Conservation (phyloP, 306 rosid species). For the Dryas octopetala region DNA sequence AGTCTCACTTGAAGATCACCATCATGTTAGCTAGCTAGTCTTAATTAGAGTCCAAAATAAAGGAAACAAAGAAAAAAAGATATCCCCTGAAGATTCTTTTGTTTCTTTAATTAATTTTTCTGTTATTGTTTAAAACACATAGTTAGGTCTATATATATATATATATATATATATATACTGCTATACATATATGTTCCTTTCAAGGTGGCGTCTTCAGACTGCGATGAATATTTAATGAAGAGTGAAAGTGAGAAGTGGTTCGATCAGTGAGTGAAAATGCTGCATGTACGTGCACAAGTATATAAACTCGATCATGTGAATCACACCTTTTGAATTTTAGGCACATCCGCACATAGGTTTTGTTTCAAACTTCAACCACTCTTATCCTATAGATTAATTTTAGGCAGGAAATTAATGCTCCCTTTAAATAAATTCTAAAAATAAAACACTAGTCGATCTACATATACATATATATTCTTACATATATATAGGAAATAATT, state of each 20-base stretch:
- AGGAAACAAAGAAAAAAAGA: neutral
- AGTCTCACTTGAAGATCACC: neutral
- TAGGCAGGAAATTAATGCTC: too few relatives aligned
- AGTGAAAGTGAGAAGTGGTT: neutral
- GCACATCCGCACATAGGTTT: too few relatives aligned
- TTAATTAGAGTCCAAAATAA: neutral
- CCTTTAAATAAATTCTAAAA: too few relatives aligned
- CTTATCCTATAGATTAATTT: too few relatives aligned
- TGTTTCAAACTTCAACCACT: too few relatives aligned
- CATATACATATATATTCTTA: too few relatives aligned
- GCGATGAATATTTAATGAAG: neutral
- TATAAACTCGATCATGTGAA: neutral
- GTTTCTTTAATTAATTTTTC: neutral
- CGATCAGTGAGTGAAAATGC: neutral
- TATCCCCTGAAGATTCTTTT: neutral
- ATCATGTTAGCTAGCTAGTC: neutral
- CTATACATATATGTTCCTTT: neutral
- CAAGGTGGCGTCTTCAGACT: constrained; percentile 3
- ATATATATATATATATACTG: too few relatives aligned
- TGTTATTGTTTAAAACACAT: neutral
- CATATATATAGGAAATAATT: too few relatives aligned
- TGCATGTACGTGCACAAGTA: neutral
- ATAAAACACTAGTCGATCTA: too few relatives aligned
- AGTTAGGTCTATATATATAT: neutral
- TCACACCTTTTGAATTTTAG: too few relatives aligned